Evolutionary conservation across 164 flowering plant species (phyloP), one percentile per base, ranked within the genome.

Genomic region (Chloranthus sessilifolius): DNA sequence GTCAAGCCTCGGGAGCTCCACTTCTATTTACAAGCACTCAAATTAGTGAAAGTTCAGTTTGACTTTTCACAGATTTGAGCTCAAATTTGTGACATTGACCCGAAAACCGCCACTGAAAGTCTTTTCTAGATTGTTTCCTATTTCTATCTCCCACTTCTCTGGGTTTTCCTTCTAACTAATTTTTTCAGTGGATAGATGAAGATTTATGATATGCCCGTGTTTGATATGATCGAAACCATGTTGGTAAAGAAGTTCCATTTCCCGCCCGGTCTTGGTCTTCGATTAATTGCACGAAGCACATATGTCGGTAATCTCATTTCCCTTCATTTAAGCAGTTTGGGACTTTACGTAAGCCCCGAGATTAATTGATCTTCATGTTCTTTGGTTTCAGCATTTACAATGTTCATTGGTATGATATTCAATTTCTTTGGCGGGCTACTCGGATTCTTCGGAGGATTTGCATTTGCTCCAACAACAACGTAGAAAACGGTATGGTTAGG

Each of bases 351-450:
- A 11, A 2, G 10, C 7, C 3, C 1, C 19, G 27, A 14, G 9
- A 15, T 25, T 24, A 11, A 19, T 24, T n/a, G 11, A 15, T 5
- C 20, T 15, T 25, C 1, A n/a, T n/a, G n/a, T 44, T 0, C 40
- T 22, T 43, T 26, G 2, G 11, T 73, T 17, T 69, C 82, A 83
- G 85, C 73, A 36, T 58, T 80, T 12, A 78, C 85, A 11, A 73
- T 78, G 82, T 74, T 81, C 44, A 21, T 78, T 22, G 91, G 29
- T 26, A 78, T 83, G 39, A 54, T 70, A 1, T 76, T 83, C 62
- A 85, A 83, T 20, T 83, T 83, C 76, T 82, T 80, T 24, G 83
- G 81, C 10, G 89, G 81, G 20, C 81, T 82, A 40, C 80, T 82
- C 6, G 53, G 78, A 16, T 82, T 82, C 63, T 77, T 82, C 23